Conservation (phyloP, 2,329 filamentous ascomycete species). For the Alternaria incomplexa region DNA sequence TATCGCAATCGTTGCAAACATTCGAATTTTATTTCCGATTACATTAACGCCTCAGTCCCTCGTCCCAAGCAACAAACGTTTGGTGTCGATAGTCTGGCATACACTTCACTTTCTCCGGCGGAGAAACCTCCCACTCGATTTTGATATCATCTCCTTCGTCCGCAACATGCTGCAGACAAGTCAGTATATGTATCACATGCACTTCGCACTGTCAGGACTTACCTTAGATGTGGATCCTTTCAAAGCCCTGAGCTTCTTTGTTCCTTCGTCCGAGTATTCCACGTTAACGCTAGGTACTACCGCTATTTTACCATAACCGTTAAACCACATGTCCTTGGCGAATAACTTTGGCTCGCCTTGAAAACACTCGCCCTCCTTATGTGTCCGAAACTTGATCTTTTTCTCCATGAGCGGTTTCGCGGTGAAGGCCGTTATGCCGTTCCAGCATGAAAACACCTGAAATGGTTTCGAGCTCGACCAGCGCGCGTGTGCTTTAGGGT, state of each 20-base stretch:
- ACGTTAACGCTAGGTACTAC: slow-evolving; percentile 64
- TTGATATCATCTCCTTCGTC: slow-evolving; percentile 36
- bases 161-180: slow-evolving; percentile 28
- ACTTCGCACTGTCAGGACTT: neutral
- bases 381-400: slow-evolving; percentile 55
- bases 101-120: slow-evolving; percentile 58
- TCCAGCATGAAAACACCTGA: slow-evolving; percentile 68
- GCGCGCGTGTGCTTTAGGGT: slow-evolving; percentile 44
- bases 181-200: neutral
- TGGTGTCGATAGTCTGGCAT: slow-evolving; percentile 45
- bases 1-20: no score
- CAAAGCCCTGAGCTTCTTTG: slow-evolving; percentile 54
- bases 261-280: slow-evolving; percentile 59
- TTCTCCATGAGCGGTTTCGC: slow-evolving; percentile 56
- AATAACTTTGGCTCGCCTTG: slow-evolving; percentile 64
- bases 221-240: slow-evolving; percentile 48
- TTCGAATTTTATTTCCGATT: neutral
- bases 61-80: slow-evolving; percentile 18
- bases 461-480: slow-evolving; percentile 55
- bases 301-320: slow-evolving; percentile 57
- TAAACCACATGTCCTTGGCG: slow-evolving; percentile 61
- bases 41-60: neutral
- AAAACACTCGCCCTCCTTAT: slow-evolving; percentile 54
- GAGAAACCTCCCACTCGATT: slow-evolving; percentile 54
- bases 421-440: slow-evolving; percentile 59